phyloP scores from a whole-genome alignment of 176 grass and related monocot species.

The Phyllostachys edulis region DNA sequence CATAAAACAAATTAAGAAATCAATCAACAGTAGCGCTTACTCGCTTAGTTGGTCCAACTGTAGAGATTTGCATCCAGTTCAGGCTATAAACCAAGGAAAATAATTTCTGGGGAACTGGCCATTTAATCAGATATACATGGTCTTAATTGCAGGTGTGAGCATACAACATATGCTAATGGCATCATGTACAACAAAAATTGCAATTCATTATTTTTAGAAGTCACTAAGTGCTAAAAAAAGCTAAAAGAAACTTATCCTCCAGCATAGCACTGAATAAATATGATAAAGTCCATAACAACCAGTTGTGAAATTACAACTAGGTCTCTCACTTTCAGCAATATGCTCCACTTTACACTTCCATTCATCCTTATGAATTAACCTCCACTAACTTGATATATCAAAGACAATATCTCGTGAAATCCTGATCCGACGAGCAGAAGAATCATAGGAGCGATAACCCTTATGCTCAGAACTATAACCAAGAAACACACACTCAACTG shows the following conservation, averaged over 20 bases:
- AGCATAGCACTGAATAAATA: not conserved
- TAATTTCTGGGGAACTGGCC: not conserved
- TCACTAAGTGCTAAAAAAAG: not conserved
- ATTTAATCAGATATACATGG: conserved; percentile 16
- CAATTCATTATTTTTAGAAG: not conserved
- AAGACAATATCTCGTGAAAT: too few relatives aligned
- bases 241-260: not conserved
- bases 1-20: not conserved
- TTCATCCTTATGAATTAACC: not conserved
- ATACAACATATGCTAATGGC: not conserved
- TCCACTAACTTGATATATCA: too few relatives aligned
- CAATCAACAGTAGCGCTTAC: not conserved
- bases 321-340: not conserved
- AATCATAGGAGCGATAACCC: too few relatives aligned
- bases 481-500: too few relatives aligned
- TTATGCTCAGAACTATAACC: too few relatives aligned
- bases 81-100: not conserved
- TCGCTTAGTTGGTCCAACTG: not conserved
- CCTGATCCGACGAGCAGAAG: too few relatives aligned
- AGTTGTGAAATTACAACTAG: not conserved
- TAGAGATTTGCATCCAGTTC: conserved; percentile 2
- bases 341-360: not conserved
- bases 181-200: not conserved
- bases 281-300: not conserved
- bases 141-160: not conserved